Evolutionary conservation across 129 eudicot genomes (phyloP).

Genomic region (Erigeron canadensis): DNA sequence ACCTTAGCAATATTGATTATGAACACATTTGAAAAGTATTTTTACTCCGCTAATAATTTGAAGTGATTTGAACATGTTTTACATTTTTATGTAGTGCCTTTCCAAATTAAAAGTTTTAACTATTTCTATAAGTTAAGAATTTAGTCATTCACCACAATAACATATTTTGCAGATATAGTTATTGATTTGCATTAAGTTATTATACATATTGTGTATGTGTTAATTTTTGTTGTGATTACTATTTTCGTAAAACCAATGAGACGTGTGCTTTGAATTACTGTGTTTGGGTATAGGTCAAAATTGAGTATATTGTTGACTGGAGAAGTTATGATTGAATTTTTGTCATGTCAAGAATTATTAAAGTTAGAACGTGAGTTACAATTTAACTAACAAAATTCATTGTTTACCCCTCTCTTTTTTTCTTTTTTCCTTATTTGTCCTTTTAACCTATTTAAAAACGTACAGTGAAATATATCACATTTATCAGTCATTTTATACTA

Average conservation of each 20-base stretch:
- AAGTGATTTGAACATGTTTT: too few relatives aligned
- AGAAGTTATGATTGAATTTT: constrained; percentile 19
- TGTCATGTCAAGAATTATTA: constrained; percentile 22
- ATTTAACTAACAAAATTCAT: neutral
- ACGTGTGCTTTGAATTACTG: too few relatives aligned
- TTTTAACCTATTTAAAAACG: neutral
- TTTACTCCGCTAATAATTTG: too few relatives aligned
- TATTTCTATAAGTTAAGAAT: too few relatives aligned
- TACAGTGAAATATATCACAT: neutral
- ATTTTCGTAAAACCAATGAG: neutral
- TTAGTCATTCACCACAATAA: too few relatives aligned
- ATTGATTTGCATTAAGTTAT: too few relatives aligned
- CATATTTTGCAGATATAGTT: too few relatives aligned
- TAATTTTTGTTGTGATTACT: neutral
- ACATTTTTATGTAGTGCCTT: too few relatives aligned
- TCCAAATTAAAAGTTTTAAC: too few relatives aligned
- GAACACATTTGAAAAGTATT: too few relatives aligned
- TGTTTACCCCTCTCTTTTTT: constrained; percentile 14
- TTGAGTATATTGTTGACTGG: neutral
- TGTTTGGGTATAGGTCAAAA: neutral
- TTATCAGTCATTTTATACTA: neutral
- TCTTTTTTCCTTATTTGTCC: constrained; percentile 2
- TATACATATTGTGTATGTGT: too few relatives aligned
- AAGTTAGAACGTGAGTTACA: constrained; percentile 20
- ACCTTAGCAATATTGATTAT: too few relatives aligned